Evolutionary conservation across 371 early-diverging fungal species (phyloP).

Genomic region (Vairimorpha necatrix): DNA sequence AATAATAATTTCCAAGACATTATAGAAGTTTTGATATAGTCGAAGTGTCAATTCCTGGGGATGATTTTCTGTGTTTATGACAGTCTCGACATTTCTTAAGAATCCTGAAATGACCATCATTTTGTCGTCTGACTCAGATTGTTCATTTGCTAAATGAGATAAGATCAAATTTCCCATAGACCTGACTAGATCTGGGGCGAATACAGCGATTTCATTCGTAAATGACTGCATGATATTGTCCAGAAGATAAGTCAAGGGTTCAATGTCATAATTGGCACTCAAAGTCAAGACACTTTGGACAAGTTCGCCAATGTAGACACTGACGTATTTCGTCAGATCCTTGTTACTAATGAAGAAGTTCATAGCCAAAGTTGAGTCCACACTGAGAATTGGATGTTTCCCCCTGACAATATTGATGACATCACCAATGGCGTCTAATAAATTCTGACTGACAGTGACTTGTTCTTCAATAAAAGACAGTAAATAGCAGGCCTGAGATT

Average conservation of each 20-base stretch:
- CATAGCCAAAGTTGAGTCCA: conserved; percentile 59
- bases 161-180: conserved; percentile 46
- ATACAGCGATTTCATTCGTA: conserved; percentile 52
- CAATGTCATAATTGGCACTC: conserved; percentile 55
- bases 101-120: conserved; percentile 54
- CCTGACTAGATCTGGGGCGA: conserved; percentile 59
- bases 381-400: conserved; percentile 49
- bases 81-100: conserved; percentile 53
- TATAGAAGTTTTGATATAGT: conserved; percentile 40
- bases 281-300: conserved; percentile 50
- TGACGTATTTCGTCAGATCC: conserved; percentile 9
- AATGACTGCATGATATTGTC: conserved; percentile 59
- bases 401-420: conserved; percentile 33
- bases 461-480: conserved; percentile 34
- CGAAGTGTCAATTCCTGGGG: conserved; percentile 21
- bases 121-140: conserved; percentile 48
- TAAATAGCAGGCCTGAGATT: conserved; percentile 61
- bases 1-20: conserved; percentile 47
- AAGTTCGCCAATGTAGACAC: conserved; percentile 48
- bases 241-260: conserved; percentile 53
- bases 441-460: neutral
- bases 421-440: conserved; percentile 23
- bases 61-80: conserved; percentile 47
- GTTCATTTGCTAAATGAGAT: conserved; percentile 41
- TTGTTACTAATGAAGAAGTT: conserved; percentile 48